Evolutionary conservation across 1,284 basidiomycete genomes (phyloP).

Genomic region (Ceratorhiza oryzae-sativae): DNA sequence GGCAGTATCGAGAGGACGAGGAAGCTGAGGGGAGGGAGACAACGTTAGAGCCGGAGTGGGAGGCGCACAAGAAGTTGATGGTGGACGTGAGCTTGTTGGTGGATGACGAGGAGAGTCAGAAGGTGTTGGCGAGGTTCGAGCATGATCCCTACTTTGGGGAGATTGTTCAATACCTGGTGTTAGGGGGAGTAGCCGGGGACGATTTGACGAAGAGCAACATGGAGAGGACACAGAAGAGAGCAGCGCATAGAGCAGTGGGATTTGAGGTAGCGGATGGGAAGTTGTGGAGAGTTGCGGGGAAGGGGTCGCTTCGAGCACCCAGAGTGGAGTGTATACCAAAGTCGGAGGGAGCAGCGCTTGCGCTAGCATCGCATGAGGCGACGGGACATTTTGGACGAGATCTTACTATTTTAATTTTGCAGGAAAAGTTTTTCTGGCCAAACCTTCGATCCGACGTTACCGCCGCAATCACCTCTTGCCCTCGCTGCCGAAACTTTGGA

Average conservation of each 20-base stretch:
- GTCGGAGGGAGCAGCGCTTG: slow-evolving; percentile 43
- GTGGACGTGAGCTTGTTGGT: background rate
- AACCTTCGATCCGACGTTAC: slow-evolving; percentile 29
- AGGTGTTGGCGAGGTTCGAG: background rate
- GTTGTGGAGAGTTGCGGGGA: slow-evolving; percentile 33
- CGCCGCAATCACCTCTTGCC: slow-evolving; percentile 25
- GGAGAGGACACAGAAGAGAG: slow-evolving; percentile 11
- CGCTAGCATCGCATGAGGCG: slow-evolving; percentile 7
- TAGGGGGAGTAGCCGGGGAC: background rate
- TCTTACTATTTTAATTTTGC: background rate
- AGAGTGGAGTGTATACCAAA: slow-evolving; percentile 45
- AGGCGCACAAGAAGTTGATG: background rate
- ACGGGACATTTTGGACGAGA: slow-evolving; percentile 36
- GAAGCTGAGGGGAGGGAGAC: slow-evolving; percentile 45
- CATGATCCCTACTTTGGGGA: background rate
- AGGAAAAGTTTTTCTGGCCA: slow-evolving; percentile 32
- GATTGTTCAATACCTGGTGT: background rate
- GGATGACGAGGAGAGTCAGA: background rate
- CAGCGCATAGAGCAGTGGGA: slow-evolving; percentile 11
- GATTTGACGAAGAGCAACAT: background rate
- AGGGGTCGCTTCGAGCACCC: slow-evolving; percentile 11
- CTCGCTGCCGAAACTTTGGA: slow-evolving; percentile 37
- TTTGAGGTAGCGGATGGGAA: no score
- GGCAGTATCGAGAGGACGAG: slow-evolving; percentile 51
- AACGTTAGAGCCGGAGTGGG: slow-evolving; percentile 6